Conservation (phyloP, 768 basidiomycete species). For the Termitomyces sp. region DNA sequence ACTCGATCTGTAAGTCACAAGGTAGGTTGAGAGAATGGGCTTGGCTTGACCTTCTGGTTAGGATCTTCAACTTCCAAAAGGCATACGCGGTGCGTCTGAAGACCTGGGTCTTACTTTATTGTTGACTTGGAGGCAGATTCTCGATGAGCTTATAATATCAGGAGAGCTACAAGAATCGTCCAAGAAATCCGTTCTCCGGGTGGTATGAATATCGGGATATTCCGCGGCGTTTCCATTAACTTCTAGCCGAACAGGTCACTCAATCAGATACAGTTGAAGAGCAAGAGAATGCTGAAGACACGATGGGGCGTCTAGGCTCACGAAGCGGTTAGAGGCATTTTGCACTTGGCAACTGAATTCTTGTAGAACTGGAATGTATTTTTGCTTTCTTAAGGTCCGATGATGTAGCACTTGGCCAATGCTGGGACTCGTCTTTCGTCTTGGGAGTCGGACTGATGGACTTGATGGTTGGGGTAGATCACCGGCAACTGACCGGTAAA, state of each 20-base stretch:
- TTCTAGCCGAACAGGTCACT: constrained; percentile 55
- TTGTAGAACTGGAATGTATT: constrained; percentile 18
- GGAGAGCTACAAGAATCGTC: constrained; percentile 98
- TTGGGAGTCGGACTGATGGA: not conserved
- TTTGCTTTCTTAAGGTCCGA: constrained; percentile 36
- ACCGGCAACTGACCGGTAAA: not conserved
- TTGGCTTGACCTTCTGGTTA: constrained; percentile 25
- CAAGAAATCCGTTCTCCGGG: constrained; percentile 79
- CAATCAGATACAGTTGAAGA: constrained; percentile 84
- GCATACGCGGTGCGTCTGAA: constrained; percentile 74
- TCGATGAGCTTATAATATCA: constrained; percentile 96
- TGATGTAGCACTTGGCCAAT: constrained; percentile 37
- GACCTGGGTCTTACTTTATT: not conserved
- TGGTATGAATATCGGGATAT: constrained; percentile 27
- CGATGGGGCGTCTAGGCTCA: constrained; percentile 72
- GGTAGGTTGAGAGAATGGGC: not conserved
- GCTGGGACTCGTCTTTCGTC: not conserved
- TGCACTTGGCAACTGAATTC: constrained; percentile 13
- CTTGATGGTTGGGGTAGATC: not conserved
- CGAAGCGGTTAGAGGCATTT: constrained; percentile 55
- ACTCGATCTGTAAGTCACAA: constrained; percentile 75
- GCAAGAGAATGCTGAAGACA: constrained; percentile 81
- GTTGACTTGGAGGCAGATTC: constrained; percentile 43
- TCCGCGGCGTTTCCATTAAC: not conserved
- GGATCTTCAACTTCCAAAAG: constrained; percentile 99